Evolutionary conservation across 495 filamentous ascomycete species (phyloP), one percentile per base, ranked within the genome.

Genomic region (Opeltia flavorubescens): DNA sequence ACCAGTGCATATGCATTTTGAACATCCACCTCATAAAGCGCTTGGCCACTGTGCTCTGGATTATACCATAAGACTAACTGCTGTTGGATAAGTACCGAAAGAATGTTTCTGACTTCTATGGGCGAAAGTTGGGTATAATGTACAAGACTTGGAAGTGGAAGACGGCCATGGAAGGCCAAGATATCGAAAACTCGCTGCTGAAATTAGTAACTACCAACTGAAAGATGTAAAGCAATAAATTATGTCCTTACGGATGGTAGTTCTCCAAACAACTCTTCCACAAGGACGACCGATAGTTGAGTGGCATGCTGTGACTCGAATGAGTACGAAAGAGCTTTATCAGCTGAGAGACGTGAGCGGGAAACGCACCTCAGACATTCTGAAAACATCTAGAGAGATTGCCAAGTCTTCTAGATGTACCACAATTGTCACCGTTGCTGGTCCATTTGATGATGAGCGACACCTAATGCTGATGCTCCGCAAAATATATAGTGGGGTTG

Each of bases 281-380:
- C 78, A n/a, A 95, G 74, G 55, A 95, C 78, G 63, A 77, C 70
- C 66, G 86, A 94, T 43, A 96, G 81, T 74, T 96, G 84, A 57
- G 76, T 72, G 35, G 74, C 68, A 55, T 83, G 68, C 69, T 77
- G 40, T 25, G 21, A 41, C 71, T 35, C 31, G 4, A n/a, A 12
- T 38, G 34, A 41, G 12, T 46, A 29, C 20, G 42, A n/a, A 17
- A 17, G 4, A 47, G 18, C 41, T 47, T 33, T 52, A 29, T 27
- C 41, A 51, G 43, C 17, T 17, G 5, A 33, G 12, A n/a, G 12
- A 33, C 24, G 48, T 20, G 28, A 40, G 31, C 21, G 39, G 54
- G 53, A 47, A 43, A 57, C 65, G 35, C 66, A 80, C 76, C 61
- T 67, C 69, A 54, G 75, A 77, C 67, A 78, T 78, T 47, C 66